Percentiles rank a stretch among this genome's conserved stretches.
These are phyloP conservation scores for Xylariales sp. DNA, from an alignment of 2,329 filamentous ascomycete species.

Conservation along the genomic window DNA sequence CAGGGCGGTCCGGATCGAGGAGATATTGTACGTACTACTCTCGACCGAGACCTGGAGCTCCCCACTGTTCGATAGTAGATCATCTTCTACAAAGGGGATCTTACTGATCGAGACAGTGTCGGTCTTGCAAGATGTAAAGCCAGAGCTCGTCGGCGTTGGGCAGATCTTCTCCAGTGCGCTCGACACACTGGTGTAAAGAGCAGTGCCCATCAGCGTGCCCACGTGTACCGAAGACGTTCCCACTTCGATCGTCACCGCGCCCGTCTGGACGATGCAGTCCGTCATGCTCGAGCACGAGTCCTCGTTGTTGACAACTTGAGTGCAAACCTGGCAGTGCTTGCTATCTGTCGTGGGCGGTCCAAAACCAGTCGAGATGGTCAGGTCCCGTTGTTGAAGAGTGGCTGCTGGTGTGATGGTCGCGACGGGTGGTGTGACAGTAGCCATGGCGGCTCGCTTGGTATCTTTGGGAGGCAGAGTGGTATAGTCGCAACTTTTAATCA, in stretches of 20 bases:
- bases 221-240: constrained; percentile 12
- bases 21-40: constrained; percentile 12
- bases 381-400: constrained; percentile 14
- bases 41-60: constrained; percentile 11
- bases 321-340: constrained; percentile 10
- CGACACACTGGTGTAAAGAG: constrained; percentile 10
- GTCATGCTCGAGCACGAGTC: constrained; percentile 10
- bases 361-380: constrained; percentile 11
- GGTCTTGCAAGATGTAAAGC: constrained; percentile 9
- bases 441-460: constrained; percentile 6
- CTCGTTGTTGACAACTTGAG: constrained; percentile 10
- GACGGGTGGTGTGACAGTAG: not conserved
- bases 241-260: constrained; percentile 11
- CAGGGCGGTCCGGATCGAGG: constrained; percentile 6
- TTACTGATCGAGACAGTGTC: constrained; percentile 7
- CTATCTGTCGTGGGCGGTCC: constrained; percentile 7
- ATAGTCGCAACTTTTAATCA: constrained; percentile 9
- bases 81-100: constrained; percentile 5
- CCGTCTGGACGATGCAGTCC: constrained; percentile 10
- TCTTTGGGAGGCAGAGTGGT: constrained; percentile 10
- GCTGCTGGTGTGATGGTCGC: constrained; percentile 5
- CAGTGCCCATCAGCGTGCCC: constrained; percentile 7
- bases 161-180: constrained; percentile 11
- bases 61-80: constrained; percentile 4
- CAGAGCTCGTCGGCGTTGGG: constrained; percentile 5